A percentile compares a stretch with the other conserved stretches of the same genome.
These are phyloP conservation scores for Phytophthora megakarya DNA, from an alignment of 352 stramenopile genomes.

Conservation along the genomic window DNA sequence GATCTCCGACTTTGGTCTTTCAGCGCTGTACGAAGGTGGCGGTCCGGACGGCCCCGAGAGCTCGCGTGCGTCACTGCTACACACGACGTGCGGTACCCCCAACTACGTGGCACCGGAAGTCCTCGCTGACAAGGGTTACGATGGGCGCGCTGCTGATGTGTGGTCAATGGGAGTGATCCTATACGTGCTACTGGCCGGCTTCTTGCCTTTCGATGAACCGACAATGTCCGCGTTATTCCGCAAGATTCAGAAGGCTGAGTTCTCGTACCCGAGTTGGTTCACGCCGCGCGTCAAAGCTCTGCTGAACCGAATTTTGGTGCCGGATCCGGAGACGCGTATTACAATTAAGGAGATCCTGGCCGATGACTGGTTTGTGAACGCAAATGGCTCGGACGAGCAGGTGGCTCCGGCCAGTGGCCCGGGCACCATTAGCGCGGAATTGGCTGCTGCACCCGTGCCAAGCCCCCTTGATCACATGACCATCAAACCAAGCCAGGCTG, in stretches of 20 bases:
- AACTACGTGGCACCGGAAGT: constrained; percentile 97
- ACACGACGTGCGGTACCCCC: constrained; percentile 96
- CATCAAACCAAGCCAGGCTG: constrained; percentile 84
- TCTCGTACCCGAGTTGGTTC: constrained; percentile 95
- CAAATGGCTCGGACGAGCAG: constrained; percentile 45
- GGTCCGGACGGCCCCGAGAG: constrained; percentile 79
- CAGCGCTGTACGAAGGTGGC: constrained; percentile 90
- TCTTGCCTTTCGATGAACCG: constrained; percentile 94
- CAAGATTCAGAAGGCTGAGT: constrained; percentile 97
- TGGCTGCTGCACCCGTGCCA: constrained; percentile 18
- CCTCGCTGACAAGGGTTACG: constrained; percentile 95
- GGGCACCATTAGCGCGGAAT: constrained; percentile 24
- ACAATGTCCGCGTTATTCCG: constrained; percentile 96
- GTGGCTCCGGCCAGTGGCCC: constrained; percentile 20
- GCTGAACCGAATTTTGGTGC: constrained; percentile 93
- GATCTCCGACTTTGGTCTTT: constrained; percentile 99
- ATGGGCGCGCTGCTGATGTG: constrained; percentile 91
- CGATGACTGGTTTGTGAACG: constrained; percentile 90
- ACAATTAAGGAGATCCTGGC: constrained; percentile 89
- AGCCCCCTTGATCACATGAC: constrained; percentile 50
- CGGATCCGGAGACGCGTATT: constrained; percentile 89
- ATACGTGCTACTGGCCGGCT: constrained; percentile 94
- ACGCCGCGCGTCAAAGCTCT: constrained; percentile 87
- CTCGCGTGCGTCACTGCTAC: constrained; percentile 89
- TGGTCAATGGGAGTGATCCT: constrained; percentile 99